These are phyloP conservation scores for Xerocomus nothofagi DNA, from an alignment of 1,284 basidiomycete species.

Conservation along the genomic window DNA sequence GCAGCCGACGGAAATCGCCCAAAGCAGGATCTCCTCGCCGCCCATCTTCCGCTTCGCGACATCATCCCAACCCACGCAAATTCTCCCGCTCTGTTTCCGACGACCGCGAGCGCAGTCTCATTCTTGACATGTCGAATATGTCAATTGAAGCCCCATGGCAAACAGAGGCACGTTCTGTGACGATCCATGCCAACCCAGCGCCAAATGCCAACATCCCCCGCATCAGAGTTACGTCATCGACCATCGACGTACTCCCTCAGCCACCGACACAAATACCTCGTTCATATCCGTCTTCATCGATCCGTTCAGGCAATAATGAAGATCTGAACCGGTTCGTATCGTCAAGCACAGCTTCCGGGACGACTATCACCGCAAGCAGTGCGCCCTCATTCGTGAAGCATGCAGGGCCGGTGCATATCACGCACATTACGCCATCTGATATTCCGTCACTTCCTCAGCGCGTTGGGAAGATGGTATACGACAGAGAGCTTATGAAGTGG, in stretches of 20 bases:
- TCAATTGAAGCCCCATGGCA: conserved; percentile 38
- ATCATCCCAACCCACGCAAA: conserved; percentile 30
- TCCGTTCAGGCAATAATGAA: conserved; percentile 54
- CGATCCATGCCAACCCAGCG: conserved; percentile 20
- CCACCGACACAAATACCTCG: conserved; percentile 29
- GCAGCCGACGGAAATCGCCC: conserved; percentile 22
- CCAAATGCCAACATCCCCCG: conserved; percentile 27
- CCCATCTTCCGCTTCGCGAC: conserved; percentile 23
- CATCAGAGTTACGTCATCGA: conserved; percentile 32
- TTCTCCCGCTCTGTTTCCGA: conserved; percentile 24
- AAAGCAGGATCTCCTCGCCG: conserved; percentile 31
- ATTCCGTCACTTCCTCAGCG: conserved; percentile 71
- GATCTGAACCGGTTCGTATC: conserved; percentile 87
- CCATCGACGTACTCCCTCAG: conserved; percentile 15
- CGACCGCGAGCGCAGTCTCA: conserved; percentile 29
- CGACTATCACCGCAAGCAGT: conserved; percentile 68
- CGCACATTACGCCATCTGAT: conserved; percentile 78
- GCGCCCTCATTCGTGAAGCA: conserved; percentile 83
- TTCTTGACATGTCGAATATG: conserved; percentile 37
- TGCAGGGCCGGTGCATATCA: conserved; percentile 71
- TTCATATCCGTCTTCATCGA: conserved; percentile 50
- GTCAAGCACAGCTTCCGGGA: conserved; percentile 75
- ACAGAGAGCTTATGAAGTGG: conserved; percentile 81
- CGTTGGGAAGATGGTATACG: conserved; percentile 86
- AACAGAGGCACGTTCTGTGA: conserved; percentile 12